A percentile compares a stretch with the other conserved stretches of the same genome.
Conservation (phyloP, 257 asterid species). For the Salvia rosmarinus region DNA sequence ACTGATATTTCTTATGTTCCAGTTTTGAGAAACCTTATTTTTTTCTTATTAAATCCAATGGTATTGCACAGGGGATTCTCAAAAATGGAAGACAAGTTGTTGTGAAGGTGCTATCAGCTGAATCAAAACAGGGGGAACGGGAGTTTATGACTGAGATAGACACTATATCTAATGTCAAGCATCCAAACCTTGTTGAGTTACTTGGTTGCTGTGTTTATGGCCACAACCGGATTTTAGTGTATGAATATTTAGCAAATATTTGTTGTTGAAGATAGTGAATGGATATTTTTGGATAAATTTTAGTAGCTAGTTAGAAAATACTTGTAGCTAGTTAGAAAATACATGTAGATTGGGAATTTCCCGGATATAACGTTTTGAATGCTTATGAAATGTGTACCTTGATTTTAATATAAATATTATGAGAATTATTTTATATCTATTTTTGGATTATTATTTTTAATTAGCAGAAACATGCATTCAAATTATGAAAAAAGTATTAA, state of each 20-base stretch:
- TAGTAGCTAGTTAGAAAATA: too few species aligned
- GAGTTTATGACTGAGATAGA: conserved; percentile 89
- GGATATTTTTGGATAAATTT: too few species aligned
- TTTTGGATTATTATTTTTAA: too few species aligned
- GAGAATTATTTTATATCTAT: too few species aligned
- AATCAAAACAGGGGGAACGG: conserved; percentile 77
- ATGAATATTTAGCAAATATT: conserved; percentile 67
- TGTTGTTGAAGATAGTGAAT: too few species aligned
- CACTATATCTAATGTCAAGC: conserved; percentile 78
- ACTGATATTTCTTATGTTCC: conserved; percentile 15
- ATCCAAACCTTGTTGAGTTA: conserved; percentile 86
- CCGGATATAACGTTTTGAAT: too few species aligned
- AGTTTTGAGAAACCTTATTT: conserved; percentile 26
- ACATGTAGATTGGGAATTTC: too few species aligned
- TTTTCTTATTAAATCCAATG: conserved; percentile 34
- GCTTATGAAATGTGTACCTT: too few species aligned
- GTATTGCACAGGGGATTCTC: conserved; percentile 67
- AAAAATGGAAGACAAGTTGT: conserved; percentile 65
- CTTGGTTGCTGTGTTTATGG: conserved; percentile 84
- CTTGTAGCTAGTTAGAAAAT: too few species aligned
- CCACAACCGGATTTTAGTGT: conserved; percentile 69
- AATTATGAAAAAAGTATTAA: too few species aligned
- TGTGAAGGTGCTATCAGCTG: conserved; percentile 75
- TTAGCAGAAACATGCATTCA: too few species aligned
- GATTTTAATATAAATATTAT: too few species aligned